Evolutionary conservation across 179 eudicot species (phyloP).

Genomic region (Pouteria campechiana): DNA sequence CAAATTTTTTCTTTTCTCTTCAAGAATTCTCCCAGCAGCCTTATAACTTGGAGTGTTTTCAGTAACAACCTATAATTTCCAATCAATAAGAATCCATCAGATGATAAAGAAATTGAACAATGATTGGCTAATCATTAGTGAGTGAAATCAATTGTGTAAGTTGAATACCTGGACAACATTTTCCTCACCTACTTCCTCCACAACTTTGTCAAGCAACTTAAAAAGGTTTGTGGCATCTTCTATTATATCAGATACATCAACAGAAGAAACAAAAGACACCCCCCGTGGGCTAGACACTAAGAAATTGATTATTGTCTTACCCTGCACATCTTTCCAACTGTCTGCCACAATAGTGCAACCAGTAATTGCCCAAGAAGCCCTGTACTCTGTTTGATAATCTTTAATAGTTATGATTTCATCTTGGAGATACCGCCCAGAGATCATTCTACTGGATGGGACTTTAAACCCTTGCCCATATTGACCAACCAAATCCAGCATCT

Average conservation of each 20-base stretch:
- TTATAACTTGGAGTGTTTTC: slow-evolving; percentile 63
- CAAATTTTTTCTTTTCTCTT: slow-evolving; percentile 66
- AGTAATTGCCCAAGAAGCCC: slow-evolving; percentile 77
- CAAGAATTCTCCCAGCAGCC: slow-evolving; percentile 95
- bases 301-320: slow-evolving; percentile 55
- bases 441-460: slow-evolving; percentile 48
- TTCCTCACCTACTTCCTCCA: slow-evolving; percentile 89
- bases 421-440: slow-evolving; percentile 67
- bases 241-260: slow-evolving; percentile 62
- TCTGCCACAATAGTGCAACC: slow-evolving; percentile 94
- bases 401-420: slow-evolving; percentile 58
- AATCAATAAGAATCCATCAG: background rate
- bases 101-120: background rate
- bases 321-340: slow-evolving; percentile 70
- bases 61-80: slow-evolving; percentile 57
- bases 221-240: slow-evolving; percentile 59
- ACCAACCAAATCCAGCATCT: slow-evolving; percentile 80
- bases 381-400: slow-evolving; percentile 56
- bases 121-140: background rate
- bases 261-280: slow-evolving; percentile 57
- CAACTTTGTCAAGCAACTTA: slow-evolving; percentile 71
- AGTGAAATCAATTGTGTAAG: background rate
- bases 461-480: slow-evolving; percentile 68
- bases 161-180: slow-evolving; percentile 70
- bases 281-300: slow-evolving; percentile 92